Conservation (phyloP, 129 eudicot species). For the Scalesia atractyloides region DNA sequence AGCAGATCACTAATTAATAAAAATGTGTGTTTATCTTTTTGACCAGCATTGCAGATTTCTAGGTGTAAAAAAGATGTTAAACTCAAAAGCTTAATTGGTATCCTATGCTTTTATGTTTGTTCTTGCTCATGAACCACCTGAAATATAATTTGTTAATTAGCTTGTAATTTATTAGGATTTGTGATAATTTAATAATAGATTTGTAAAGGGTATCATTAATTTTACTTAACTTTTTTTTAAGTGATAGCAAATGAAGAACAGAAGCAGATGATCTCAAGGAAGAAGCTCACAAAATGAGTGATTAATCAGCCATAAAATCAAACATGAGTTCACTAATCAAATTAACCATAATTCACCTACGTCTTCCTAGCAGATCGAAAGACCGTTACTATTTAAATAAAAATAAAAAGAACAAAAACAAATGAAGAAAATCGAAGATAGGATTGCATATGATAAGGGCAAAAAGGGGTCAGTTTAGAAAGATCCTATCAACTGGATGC, state of each 20-base stretch:
- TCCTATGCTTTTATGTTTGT: slow-evolving; percentile 61
- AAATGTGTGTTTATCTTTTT: slow-evolving; percentile 59
- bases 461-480: slow-evolving; percentile 48
- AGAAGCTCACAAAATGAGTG: slow-evolving; percentile 46
- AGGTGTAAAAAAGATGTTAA: slow-evolving; percentile 42
- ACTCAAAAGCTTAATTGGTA: slow-evolving; percentile 57
- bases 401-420: slow-evolving; percentile 14
- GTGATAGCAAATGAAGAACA: slow-evolving; percentile 11
- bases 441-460: slow-evolving; percentile 36
- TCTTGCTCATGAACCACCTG: slow-evolving; percentile 17
- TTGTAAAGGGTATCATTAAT: background rate
- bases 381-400: slow-evolving; percentile 30
- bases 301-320: slow-evolving; percentile 32
- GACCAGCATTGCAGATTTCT: slow-evolving; percentile 49
- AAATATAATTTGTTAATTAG: background rate
- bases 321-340: slow-evolving; percentile 43
- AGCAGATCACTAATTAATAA: slow-evolving; percentile 52
- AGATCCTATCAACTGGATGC: slow-evolving; percentile 24
- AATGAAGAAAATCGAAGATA: slow-evolving; percentile 36
- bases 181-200: background rate
- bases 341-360: slow-evolving; percentile 42
- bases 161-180: background rate
- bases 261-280: slow-evolving; percentile 30
- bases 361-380: slow-evolving; percentile 28
- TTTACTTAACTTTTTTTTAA: background rate